A percentile compares a stretch with the other conserved stretches of the same genome.
These are phyloP conservation scores for Cyberlindnera euphorbiae DNA, from an alignment of 805 yeast species.

Conservation along the genomic window DNA sequence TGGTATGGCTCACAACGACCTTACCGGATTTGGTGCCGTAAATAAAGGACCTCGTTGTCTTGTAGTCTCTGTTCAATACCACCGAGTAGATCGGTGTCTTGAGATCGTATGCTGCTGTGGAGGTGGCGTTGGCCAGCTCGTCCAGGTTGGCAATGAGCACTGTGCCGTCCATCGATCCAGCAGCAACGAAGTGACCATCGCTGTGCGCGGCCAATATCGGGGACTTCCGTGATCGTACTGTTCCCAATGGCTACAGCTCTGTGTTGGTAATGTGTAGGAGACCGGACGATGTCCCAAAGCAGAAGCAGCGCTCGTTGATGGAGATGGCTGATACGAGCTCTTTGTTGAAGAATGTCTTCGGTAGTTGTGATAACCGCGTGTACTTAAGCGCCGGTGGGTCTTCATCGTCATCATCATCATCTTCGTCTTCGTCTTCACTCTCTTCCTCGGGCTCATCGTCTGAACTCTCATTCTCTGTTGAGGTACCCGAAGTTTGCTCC, in stretches of 20 bases:
- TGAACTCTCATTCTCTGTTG: neutral
- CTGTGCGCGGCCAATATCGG: slow-evolving; percentile 64
- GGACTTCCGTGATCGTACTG: slow-evolving; percentile 81
- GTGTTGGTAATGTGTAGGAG: slow-evolving; percentile 62
- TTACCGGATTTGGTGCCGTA: slow-evolving; percentile 92
- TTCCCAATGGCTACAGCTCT: slow-evolving; percentile 56
- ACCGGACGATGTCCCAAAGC: slow-evolving; percentile 91
- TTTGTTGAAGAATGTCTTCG: slow-evolving; percentile 60
- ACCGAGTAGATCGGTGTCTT: slow-evolving; percentile 87
- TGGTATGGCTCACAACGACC: slow-evolving; percentile 64
- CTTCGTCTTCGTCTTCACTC: slow-evolving; percentile 14
- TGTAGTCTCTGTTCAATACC: slow-evolving; percentile 68
- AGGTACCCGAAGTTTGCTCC: neutral
- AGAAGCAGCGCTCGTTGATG: slow-evolving; percentile 54
- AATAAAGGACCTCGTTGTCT: slow-evolving; percentile 56
- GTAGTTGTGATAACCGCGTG: slow-evolving; percentile 61
- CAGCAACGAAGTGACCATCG: slow-evolving; percentile 72
- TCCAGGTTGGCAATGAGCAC: slow-evolving; percentile 70
- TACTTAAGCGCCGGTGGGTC: slow-evolving; percentile 76
- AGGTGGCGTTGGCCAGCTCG: slow-evolving; percentile 14
- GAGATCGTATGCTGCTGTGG: slow-evolving; percentile 60
- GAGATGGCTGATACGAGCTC: slow-evolving; percentile 76
- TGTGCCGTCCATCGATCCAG: slow-evolving; percentile 93
- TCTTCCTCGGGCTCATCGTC: slow-evolving; percentile 6
- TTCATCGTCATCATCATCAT: slow-evolving; percentile 40